Base-by-base conservation (phyloP, 495 filamentous ascomycete genomes). In the Talaromyces thailandensis region DNA sequence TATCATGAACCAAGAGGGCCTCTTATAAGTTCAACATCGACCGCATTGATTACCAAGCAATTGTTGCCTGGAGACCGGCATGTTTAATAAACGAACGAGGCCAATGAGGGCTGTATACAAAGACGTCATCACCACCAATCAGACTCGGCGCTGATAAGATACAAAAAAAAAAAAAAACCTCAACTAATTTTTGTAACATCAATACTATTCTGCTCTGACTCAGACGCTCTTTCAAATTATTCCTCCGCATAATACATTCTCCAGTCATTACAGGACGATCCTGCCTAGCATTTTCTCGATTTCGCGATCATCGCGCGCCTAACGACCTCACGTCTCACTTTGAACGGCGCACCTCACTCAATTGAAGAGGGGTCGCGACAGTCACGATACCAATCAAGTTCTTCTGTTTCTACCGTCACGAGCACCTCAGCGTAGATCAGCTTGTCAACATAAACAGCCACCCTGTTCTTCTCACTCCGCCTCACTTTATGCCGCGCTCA, bases 161-260 rank as follows among this genome's bases (percentile, higher is more conserved):
- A 53, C 25, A 55, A 55, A 55, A 55, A 55, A 55, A 53, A 53
- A 55, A 55, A 55, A 55, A 55, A 55, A 16, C 12, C 52, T 26
- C 24, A 24, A 55, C 43, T 18, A 23, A 48, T 48, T 48, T 48
- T 48, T 18, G 18, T 21, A 48, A 48, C 43, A 3, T 32, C 7
- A 43, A n/a, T n/a, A 43, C 37, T 43, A 9, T 6, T 9, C n/a
- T n/a, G 16, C 11, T 7, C 16, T 48, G 43, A 48, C 18, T 18
- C 43, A 40, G 14, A 37, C 35, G 14, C 32, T 37, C 3, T 3
- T 40, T 40, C 14, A 6, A 29, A 29, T 29, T 6, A 40, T 40
- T 40, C 2, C 14, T 16, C 8, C 31, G 12, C 31, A 35, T 35
- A 35, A 35, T 35, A 35, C 31, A 35, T 35, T 6, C 7, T 35